Percentiles rank a stretch among this genome's conserved stretches.
Evolutionary conservation across 345 rosid species (phyloP).

Genomic region (Citrus sinensis): DNA sequence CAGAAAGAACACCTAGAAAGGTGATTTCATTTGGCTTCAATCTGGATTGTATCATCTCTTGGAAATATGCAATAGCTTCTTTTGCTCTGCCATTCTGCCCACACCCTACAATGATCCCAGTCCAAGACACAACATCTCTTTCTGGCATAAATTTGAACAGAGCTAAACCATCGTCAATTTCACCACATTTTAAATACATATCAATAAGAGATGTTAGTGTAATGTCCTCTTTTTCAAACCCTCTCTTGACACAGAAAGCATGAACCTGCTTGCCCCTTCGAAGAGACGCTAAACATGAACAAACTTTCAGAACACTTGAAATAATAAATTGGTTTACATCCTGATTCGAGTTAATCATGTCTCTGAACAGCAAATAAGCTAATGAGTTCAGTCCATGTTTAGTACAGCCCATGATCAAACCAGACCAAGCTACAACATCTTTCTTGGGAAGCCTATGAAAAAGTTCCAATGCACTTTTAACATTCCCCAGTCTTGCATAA

Average conservation of each 20-base stretch:
- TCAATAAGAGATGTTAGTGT: slow-evolving; percentile 46
- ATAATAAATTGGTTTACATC: slow-evolving; percentile 50
- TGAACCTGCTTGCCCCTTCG: slow-evolving; percentile 58
- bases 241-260: slow-evolving; percentile 52
- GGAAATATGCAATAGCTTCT: slow-evolving; percentile 50
- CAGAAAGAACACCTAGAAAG: slow-evolving; percentile 60
- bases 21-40: slow-evolving; percentile 70
- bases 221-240: slow-evolving; percentile 49
- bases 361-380: slow-evolving; percentile 46
- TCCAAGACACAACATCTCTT: slow-evolving; percentile 66
- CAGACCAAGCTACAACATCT: slow-evolving; percentile 65
- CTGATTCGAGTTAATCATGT: slow-evolving; percentile 36
- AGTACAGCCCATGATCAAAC: slow-evolving; percentile 50
- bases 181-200: slow-evolving; percentile 73
- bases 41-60: slow-evolving; percentile 46
- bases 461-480: slow-evolving; percentile 33
- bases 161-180: slow-evolving; percentile 47
- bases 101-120: slow-evolving; percentile 66
- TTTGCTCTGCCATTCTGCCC: slow-evolving; percentile 66
- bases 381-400: slow-evolving; percentile 38
- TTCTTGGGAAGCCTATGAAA: slow-evolving; percentile 51
- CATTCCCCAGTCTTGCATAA: slow-evolving; percentile 46
- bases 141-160: slow-evolving; percentile 38
- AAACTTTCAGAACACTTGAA: slow-evolving; percentile 53
- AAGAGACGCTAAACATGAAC: slow-evolving; percentile 57